These are phyloP conservation scores for Leishmania turanica DNA, from an alignment of 208 protist genomes.

Conservation along the genomic window DNA sequence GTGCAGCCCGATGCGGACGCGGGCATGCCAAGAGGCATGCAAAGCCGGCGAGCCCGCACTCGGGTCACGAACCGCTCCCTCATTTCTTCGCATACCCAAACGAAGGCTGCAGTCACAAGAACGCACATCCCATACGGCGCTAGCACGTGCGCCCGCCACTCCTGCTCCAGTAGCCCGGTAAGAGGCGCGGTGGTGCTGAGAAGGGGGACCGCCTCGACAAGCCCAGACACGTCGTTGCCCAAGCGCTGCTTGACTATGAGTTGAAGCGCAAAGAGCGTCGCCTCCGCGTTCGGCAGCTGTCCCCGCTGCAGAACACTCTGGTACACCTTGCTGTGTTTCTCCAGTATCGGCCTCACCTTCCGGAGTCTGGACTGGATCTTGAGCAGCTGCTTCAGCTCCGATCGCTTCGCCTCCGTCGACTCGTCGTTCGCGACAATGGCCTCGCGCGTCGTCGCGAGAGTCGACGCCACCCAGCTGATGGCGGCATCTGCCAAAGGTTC, in stretches of 20 bases:
- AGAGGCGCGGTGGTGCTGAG: slow-evolving; percentile 28
- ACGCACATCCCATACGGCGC: slow-evolving; percentile 4
- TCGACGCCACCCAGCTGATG: slow-evolving; percentile 3
- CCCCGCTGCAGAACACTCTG: slow-evolving; percentile 5
- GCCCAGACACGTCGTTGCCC: slow-evolving; percentile 19
- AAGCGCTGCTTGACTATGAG: slow-evolving; percentile 57
- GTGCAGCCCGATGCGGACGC: neutral
- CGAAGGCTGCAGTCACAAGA: slow-evolving; percentile 5
- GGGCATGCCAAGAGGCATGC: neutral
- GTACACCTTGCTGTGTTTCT: slow-evolving; percentile 16
- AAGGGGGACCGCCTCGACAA: slow-evolving; percentile 19
- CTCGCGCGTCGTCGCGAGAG: slow-evolving; percentile 13
- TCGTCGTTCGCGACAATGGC: slow-evolving; percentile 64
- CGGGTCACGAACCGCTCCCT: slow-evolving; percentile 24
- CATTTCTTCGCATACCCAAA: slow-evolving; percentile 19
- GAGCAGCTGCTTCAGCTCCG: slow-evolving; percentile 51
- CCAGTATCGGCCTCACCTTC: slow-evolving; percentile 15
- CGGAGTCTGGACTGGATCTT: slow-evolving; percentile 37
- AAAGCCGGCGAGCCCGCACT: slow-evolving; percentile 1
- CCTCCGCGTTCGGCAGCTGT: slow-evolving; percentile 27
- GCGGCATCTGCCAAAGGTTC: slow-evolving; percentile 33
- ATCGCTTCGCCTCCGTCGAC: slow-evolving; percentile 51
- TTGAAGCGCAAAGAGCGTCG: slow-evolving; percentile 41
- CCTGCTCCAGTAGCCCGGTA: slow-evolving; percentile 24
- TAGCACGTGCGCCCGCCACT: slow-evolving; percentile 22